These are phyloP conservation scores for Mikania micrantha DNA, from an alignment of 129 eudicot species.

Conservation along the genomic window DNA sequence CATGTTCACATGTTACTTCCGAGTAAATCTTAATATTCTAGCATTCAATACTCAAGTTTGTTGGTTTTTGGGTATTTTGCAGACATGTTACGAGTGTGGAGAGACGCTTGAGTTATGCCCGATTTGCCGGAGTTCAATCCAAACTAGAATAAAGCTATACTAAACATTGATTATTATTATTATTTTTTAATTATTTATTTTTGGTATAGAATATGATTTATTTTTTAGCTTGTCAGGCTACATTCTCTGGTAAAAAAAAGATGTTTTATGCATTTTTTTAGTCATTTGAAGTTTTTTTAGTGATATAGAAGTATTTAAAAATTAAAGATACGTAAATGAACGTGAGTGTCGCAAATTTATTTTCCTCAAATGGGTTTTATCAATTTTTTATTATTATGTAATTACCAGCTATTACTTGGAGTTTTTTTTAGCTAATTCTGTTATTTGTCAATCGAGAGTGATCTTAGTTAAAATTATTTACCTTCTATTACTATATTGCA, in stretches of 20 bases:
- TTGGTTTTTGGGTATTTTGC: constrained; percentile 16
- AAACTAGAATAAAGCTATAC: constrained; percentile 83
- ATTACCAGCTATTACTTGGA: constrained; percentile 1
- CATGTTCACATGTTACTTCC: background rate
- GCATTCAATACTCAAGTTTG: background rate
- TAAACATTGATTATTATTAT: constrained; percentile 29
- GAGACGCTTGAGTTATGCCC: constrained; percentile 68
- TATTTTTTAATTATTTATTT: background rate
- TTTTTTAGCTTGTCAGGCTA: background rate
- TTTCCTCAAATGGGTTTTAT: background rate
- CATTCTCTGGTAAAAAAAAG: constrained; percentile 11
- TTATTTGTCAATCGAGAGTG: constrained; percentile 26
- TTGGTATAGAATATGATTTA: background rate
- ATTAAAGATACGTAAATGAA: background rate
- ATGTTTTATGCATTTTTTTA: background rate
- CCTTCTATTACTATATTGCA: no score
- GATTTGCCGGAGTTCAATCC: constrained; percentile 65
- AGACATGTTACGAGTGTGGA: constrained; percentile 94
- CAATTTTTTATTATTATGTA: background rate
- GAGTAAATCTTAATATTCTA: background rate
- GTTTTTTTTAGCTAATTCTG: constrained; percentile 3
- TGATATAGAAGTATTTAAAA: background rate
- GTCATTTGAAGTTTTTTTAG: background rate
- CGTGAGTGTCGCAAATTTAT: background rate
- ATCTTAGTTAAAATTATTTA: no score